Evolutionary conservation across 768 basidiomycete genomes (phyloP).

Genomic region (Cantharellus anzutake): DNA sequence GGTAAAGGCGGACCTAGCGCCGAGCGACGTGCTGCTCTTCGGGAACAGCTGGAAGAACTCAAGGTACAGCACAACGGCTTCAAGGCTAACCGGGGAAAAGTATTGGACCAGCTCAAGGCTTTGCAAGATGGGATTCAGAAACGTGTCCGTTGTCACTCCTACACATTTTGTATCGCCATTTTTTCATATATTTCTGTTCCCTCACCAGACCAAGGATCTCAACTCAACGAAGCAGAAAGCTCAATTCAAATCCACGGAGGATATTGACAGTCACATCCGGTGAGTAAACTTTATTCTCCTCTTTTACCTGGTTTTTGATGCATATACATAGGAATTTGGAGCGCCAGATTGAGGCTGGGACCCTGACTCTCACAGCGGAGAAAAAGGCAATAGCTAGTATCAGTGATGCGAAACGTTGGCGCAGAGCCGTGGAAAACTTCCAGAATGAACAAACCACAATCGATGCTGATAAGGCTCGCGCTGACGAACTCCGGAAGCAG

Average conservation of each 20-base stretch:
- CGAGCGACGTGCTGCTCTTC: constrained; percentile 53
- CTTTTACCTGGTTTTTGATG: not conserved
- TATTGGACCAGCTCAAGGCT: constrained; percentile 58
- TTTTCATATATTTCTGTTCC: constrained; percentile 1
- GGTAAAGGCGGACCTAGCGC: constrained; percentile 39
- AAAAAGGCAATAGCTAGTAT: constrained; percentile 92
- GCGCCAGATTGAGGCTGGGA: constrained; percentile 81
- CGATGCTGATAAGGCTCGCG: constrained; percentile 48
- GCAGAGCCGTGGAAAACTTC: constrained; percentile 64
- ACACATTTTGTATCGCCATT: not conserved
- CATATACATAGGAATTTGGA: constrained; percentile 44
- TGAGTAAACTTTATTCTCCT: constrained; percentile 20
- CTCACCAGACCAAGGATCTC: constrained; percentile 58
- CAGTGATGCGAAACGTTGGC: constrained; percentile 43
- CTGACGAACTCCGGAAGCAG: constrained; percentile 66
- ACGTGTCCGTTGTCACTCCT: constrained; percentile 33
- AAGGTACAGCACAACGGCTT: constrained; percentile 58
- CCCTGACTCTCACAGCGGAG: constrained; percentile 83
- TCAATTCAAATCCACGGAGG: constrained; percentile 60
- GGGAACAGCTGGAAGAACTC: constrained; percentile 62
- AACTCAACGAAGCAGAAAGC: constrained; percentile 63
- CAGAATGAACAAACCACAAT: constrained; percentile 63
- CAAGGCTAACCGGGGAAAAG: constrained; percentile 52
- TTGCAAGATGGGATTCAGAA: constrained; percentile 62
- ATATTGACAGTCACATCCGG: constrained; percentile 79